Percentiles rank a stretch among this genome's conserved stretches.
Conservation (phyloP, 192 early-diverging fungal genomes). For the Podila minutissima region DNA sequence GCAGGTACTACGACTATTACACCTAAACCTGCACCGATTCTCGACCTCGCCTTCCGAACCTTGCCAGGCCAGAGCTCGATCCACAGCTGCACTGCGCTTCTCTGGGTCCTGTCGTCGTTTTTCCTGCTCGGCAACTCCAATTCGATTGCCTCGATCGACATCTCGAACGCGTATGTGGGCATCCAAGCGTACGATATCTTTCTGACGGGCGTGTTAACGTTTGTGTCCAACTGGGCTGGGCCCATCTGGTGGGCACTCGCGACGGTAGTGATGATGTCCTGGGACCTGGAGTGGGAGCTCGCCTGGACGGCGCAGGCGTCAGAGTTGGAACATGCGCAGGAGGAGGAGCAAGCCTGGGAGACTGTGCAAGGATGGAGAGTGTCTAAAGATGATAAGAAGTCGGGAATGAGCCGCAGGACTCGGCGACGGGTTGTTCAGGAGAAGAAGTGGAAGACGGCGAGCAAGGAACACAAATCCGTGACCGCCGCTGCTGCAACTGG, state of each 20-base stretch:
- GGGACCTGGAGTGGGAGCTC: constrained; percentile 44
- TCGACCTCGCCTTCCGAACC: constrained; percentile 12
- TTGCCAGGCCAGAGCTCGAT: constrained; percentile 25
- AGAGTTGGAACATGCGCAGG: background rate
- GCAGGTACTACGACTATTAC: no score
- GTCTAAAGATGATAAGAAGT: constrained; percentile 8
- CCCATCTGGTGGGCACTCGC: constrained; percentile 74
- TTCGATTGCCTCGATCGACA: constrained; percentile 80
- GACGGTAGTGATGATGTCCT: constrained; percentile 25
- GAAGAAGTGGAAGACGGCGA: background rate
- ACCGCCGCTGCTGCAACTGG: background rate
- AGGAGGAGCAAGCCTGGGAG: constrained; percentile 19
- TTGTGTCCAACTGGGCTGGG: constrained; percentile 77
- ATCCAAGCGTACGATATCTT: constrained; percentile 70
- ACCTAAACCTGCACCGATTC: no score
- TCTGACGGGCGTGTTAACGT: constrained; percentile 73
- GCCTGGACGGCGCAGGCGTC: constrained; percentile 12
- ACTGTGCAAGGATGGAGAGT: constrained; percentile 17
- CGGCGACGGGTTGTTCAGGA: background rate
- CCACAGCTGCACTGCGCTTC: constrained; percentile 50
- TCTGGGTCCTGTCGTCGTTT: constrained; percentile 67
- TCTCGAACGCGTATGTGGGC: constrained; percentile 80
- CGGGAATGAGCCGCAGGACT: constrained; percentile 18
- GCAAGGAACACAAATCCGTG: background rate
- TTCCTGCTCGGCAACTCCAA: constrained; percentile 80